phyloP scores from a whole-genome alignment of 805 yeast genomes.

The Spathaspora boniae region DNA sequence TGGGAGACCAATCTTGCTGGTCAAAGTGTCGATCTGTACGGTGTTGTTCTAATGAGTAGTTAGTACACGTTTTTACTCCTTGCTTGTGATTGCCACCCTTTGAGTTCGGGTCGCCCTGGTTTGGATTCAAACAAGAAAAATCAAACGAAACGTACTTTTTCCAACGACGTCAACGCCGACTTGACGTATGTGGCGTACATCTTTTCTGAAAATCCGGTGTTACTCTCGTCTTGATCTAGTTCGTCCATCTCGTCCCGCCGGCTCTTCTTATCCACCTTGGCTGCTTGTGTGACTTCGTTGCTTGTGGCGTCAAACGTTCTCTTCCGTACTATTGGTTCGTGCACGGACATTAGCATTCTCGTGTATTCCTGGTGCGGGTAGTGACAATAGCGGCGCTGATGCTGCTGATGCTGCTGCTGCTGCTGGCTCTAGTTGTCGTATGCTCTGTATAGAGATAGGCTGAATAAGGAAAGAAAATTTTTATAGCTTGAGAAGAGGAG shows the following conservation, averaged over 20 bases:
- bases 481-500: no score
- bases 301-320: slow-evolving; percentile 4
- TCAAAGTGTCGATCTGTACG: slow-evolving; percentile 53
- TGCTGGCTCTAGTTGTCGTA: no score
- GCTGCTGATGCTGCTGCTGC: no score
- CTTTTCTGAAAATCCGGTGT: slow-evolving; percentile 16
- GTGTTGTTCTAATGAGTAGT: slow-evolving; percentile 37
- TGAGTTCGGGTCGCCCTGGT: slow-evolving; percentile 2
- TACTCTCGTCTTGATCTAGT: slow-evolving; percentile 13
- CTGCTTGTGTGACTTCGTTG: slow-evolving; percentile 10
- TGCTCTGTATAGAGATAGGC: no score
- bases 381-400: no score
- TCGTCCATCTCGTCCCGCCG: slow-evolving; percentile 10
- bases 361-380: background rate
- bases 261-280: slow-evolving; percentile 16
- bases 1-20: slow-evolving; percentile 58
- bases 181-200: slow-evolving; percentile 48
- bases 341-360: slow-evolving; percentile 12
- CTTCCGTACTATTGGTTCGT: slow-evolving; percentile 12
- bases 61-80: slow-evolving; percentile 1
- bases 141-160: slow-evolving; percentile 38
- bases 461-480: no score
- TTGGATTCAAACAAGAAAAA: slow-evolving; percentile 1
- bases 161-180: slow-evolving; percentile 68
- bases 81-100: background rate